phyloP scores from a whole-genome alignment of 148 eudicot genomes.

The Camellia lanceoleosa region DNA sequence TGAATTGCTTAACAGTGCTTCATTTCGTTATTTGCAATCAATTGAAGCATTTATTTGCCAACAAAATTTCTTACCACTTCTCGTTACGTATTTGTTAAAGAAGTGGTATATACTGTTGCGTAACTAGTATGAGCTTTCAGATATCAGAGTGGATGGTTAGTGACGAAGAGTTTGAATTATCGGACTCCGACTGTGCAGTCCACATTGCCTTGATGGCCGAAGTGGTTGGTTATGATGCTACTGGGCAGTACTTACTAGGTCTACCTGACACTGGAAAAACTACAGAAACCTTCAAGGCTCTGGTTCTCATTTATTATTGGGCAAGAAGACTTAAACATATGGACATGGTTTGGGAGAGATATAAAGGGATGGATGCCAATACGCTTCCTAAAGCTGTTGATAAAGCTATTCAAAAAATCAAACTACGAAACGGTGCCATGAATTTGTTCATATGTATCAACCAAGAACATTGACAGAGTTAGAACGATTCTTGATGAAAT shows the following conservation, averaged over 20 bases:
- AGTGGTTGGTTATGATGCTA: slow-evolving; percentile 90
- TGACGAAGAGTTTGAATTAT: slow-evolving; percentile 53
- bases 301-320: slow-evolving; percentile 76
- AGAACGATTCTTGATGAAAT: slow-evolving; percentile 54
- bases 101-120: neutral
- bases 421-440: slow-evolving; percentile 52
- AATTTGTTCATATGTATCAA: slow-evolving; percentile 88
- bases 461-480: slow-evolving; percentile 57
- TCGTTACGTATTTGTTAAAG: neutral
- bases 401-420: slow-evolving; percentile 48
- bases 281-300: slow-evolving; percentile 81
- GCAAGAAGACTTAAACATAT: slow-evolving; percentile 20
- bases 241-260: slow-evolving; percentile 82
- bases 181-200: slow-evolving; percentile 79
- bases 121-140: slow-evolving; percentile 39
- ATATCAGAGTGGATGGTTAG: slow-evolving; percentile 93
- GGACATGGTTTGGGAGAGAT: neutral
- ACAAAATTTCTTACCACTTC: neutral
- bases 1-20: neutral
- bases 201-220: slow-evolving; percentile 83
- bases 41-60: neutral
- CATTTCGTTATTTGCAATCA: neutral
- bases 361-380: neutral
- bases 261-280: slow-evolving; percentile 69
- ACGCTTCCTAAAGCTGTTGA: too few relatives aligned